Conservation (phyloP, 1,139 yeast species). For the Candida tropicalis region DNA sequence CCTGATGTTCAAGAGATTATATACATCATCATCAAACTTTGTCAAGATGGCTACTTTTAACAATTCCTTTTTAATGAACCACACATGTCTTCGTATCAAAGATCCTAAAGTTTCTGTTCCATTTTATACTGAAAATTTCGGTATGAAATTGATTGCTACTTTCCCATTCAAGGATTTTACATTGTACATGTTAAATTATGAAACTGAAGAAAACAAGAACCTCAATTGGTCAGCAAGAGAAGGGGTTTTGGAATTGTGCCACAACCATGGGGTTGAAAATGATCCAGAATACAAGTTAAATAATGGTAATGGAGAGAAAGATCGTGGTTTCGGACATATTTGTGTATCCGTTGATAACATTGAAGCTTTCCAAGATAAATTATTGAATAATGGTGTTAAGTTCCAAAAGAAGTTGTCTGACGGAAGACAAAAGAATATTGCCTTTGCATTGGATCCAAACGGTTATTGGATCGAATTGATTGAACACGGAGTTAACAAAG, state of each 20-base stretch:
- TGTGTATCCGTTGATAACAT: constrained; percentile 87
- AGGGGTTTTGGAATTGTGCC: constrained; percentile 85
- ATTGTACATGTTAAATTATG: constrained; percentile 68
- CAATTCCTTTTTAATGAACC: constrained; percentile 55
- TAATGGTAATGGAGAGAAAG: constrained; percentile 83
- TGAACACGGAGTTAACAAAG: constrained; percentile 54
- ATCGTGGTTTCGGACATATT: constrained; percentile 93
- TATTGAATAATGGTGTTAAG: constrained; percentile 62
- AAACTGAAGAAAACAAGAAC: constrained; percentile 44
- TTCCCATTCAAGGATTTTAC: constrained; percentile 62
- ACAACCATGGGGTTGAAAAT: constrained; percentile 72
- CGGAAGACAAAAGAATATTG: constrained; percentile 91
- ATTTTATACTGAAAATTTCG: constrained; percentile 76
- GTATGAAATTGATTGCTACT: constrained; percentile 62
- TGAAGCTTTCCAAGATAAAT: constrained; percentile 55
- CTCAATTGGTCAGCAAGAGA: constrained; percentile 60
- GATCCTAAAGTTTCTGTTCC: constrained; percentile 74
- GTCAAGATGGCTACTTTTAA: constrained; percentile 34
- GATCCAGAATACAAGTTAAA: constrained; percentile 61
- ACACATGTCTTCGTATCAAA: constrained; percentile 78
- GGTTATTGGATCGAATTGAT: constrained; percentile 96
- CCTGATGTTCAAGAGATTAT: constrained; percentile 5
- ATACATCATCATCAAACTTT: constrained; percentile 3
- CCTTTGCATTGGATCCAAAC: constrained; percentile 93
- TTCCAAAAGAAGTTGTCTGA: constrained; percentile 85